These are phyloP conservation scores for Camellia sinensis DNA, from an alignment of 148 eudicot species.

Conservation along the genomic window DNA sequence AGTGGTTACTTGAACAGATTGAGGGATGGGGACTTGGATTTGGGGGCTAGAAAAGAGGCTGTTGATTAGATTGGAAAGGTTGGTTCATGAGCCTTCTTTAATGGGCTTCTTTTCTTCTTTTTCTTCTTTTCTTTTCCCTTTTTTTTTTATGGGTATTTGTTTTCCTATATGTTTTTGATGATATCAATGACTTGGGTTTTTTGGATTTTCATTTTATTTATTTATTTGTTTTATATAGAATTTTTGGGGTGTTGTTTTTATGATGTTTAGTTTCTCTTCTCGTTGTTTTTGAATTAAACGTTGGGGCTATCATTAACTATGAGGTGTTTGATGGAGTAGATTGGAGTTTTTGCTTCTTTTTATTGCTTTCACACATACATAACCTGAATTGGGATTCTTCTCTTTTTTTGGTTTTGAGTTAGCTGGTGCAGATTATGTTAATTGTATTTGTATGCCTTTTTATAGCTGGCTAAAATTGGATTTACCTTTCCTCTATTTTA, in stretches of 20 bases:
- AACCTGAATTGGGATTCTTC: slow-evolving; percentile 23
- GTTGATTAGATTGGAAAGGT: too few species aligned
- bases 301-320: neutral
- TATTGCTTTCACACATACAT: slow-evolving; percentile 14
- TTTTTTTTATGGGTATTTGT: too few species aligned
- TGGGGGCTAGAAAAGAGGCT: slow-evolving; percentile 38
- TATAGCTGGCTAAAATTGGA: too few species aligned
- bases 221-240: too few species aligned
- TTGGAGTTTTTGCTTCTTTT: slow-evolving; percentile 7
- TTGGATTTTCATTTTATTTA: too few species aligned
- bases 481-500: neutral
- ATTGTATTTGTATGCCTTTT: too few species aligned
- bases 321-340: neutral
- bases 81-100: too few species aligned
- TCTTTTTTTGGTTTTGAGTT: slow-evolving; percentile 3
- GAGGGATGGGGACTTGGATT: slow-evolving; percentile 55
- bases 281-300: neutral
- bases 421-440: neutral
- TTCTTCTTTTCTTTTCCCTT: too few species aligned
- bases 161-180: too few species aligned
- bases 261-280: neutral
- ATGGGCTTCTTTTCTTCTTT: too few species aligned
- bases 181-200: too few species aligned
- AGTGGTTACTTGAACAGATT: slow-evolving; percentile 52
- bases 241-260: slow-evolving; percentile 21